Conservation (phyloP, 306 rosid genomes). For the Lagenaria siceraria region DNA sequence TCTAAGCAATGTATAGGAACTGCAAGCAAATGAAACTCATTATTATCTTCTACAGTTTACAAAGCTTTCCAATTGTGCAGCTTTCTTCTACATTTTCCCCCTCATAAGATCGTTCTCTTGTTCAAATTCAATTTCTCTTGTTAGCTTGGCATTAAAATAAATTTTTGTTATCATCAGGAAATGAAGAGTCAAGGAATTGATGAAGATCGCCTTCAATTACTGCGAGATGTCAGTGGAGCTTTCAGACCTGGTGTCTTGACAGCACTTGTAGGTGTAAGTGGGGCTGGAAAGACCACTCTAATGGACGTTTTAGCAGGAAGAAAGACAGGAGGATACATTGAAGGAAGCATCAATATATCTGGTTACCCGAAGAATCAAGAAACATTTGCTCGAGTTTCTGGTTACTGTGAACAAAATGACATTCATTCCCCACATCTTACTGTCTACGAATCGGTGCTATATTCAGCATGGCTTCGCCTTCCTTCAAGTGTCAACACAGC, state of each 20-base stretch:
- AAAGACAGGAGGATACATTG: slow-evolving; percentile 39
- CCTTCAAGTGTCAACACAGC: slow-evolving; percentile 16
- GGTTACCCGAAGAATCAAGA: slow-evolving; percentile 36
- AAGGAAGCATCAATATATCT: slow-evolving; percentile 28
- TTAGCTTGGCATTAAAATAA: neutral
- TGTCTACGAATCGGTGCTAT: slow-evolving; percentile 30
- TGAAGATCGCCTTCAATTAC: slow-evolving; percentile 20
- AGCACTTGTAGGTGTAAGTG: slow-evolving; percentile 36
- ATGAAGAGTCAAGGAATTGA: slow-evolving; percentile 33
- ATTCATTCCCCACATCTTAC: slow-evolving; percentile 37
- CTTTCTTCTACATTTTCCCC: neutral
- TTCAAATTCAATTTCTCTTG: neutral
- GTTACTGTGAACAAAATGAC: slow-evolving; percentile 41
- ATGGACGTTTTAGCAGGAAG: slow-evolving; percentile 41
- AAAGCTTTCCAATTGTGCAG: neutral
- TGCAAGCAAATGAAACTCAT: neutral
- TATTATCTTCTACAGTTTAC: neutral
- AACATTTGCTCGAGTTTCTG: slow-evolving; percentile 33
- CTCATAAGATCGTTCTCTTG: neutral
- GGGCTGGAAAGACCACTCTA: slow-evolving; percentile 40
- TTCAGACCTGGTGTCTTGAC: slow-evolving; percentile 38
- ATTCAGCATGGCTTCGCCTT: slow-evolving; percentile 36
- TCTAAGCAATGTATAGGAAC: neutral
- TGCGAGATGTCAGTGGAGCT: slow-evolving; percentile 26
- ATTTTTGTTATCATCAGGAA: slow-evolving; percentile 20